Base-by-base conservation (phyloP, 495 filamentous ascomycete genomes). In the Lasiosphaeria hispida region DNA sequence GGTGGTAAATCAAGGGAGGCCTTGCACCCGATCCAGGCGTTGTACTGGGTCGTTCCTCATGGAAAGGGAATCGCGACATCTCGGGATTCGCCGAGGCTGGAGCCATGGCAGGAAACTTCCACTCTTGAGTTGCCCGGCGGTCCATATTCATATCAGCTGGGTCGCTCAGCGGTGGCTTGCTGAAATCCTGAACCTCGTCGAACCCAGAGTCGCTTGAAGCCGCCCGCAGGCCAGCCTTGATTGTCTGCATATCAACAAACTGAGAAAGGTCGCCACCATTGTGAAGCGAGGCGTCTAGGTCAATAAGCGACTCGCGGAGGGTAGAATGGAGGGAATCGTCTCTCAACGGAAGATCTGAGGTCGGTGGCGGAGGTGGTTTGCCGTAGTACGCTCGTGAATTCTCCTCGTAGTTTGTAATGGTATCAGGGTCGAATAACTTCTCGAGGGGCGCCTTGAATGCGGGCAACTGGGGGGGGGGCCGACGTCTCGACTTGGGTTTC, bases 231-330 rank as follows among this genome's bases (percentile, higher is more conserved):
- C 68, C 69, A 8, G 83, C 79, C 61, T 73, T 82, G 63, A 87
- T 74, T 7, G 85, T 87, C 23, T 80, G 77, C 68, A 86, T 75
- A 59, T 85, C 83, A 14, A 74, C 75, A 50, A 84, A 83, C 51
- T 74, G 77, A 2, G 83, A 80, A 7, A 82, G 67, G 13, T 77
- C 75, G 23, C 59, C 66, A 1, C 78, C 75, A 44, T 77, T 69
- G 42, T 76, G 69, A 5, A 77, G 63, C 18, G 73, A 78, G 2
- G 69, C 76, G 45, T 84, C 84, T 10, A 84, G 74, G 55, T 87
- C 85, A 41, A 84, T 84, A 30, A 82, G 72, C 0, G 80, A 80
- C 48, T 83, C 82, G 10, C 73, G 71, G 11, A 81, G 74, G 4
- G 76, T 74, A 10, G 72, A 72, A 45, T 81, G 75, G 8, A 76